Base-by-base conservation (phyloP, 176 grass and related monocot species). In the Raddia guianensis region DNA sequence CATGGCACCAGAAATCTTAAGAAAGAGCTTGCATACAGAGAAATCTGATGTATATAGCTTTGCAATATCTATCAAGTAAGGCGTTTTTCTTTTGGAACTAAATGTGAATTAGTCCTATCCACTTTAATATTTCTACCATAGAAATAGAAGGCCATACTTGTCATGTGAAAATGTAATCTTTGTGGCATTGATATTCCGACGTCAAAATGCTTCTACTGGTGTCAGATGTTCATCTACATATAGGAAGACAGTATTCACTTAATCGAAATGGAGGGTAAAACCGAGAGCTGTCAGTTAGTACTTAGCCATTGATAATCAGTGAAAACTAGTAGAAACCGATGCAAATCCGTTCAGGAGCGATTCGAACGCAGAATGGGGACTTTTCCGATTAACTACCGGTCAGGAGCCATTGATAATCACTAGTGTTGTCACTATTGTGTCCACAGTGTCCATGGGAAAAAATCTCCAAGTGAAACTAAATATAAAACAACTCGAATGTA, bases 1-100 rank as follows among this genome's bases (percentile, higher is more conserved):
- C 82, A 95, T 98, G 92, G 96, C 96, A 76, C 96, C 96, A 69
- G 92, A 98, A 92, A 93, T 98, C 89, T 83, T 98, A 86, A 95
- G 77, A 84, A 98, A 98, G 75, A 88, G 91, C 54, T 73, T 95
- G 82, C 92, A 95, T 66, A 91, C 95, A 82, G 95, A 98, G 76
- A 92, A 95, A 80, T 95, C 95, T 53, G 95, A 98, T 77, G 92
- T 98, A 32, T 98, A 95, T 82, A 95, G 90, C 83, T 98, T 89
- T 88, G 95, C 81, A 77, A 91, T 98, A 87, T 93, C 84, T 72
- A 83, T 98, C 54, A 98, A 98, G 96, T 98, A 98, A 98, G 92
- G 18, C 57, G 71, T 87, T 33, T 70, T 34, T 80, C 75, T 63
- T 80, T 65, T 78, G 11, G 5, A 79, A 78, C 68, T 49, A 72